phyloP scores from a whole-genome alignment of 2,329 filamentous ascomycete species.

The Malbranchea zuffiana region DNA sequence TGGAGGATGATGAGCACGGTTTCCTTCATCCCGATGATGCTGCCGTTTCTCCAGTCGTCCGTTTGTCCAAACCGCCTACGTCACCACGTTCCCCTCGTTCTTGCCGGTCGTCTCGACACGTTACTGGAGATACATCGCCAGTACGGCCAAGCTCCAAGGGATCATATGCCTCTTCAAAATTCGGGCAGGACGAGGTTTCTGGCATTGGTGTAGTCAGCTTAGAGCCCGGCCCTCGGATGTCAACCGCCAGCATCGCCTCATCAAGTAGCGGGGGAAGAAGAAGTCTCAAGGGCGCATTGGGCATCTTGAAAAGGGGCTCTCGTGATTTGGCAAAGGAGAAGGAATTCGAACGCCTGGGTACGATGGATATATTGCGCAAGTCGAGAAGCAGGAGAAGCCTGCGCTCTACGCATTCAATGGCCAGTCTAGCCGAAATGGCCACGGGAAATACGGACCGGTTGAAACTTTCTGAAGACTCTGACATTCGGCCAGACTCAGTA shows the following conservation, averaged over 20 bases:
- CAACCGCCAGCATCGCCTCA: constrained; percentile 31
- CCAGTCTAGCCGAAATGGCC: constrained; percentile 33
- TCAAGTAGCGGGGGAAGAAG: constrained; percentile 30
- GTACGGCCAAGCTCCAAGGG: constrained; percentile 27
- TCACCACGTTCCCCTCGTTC: constrained; percentile 63
- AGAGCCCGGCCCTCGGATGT: constrained; percentile 30
- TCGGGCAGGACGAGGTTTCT: constrained; percentile 23
- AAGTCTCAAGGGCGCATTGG: constrained; percentile 28
- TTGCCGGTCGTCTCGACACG: constrained; percentile 38
- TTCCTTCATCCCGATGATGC: constrained; percentile 46
- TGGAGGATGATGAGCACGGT: constrained; percentile 40
- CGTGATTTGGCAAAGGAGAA: constrained; percentile 30
- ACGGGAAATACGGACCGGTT: constrained; percentile 6
- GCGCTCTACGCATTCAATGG: constrained; percentile 34
- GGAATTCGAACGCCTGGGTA: constrained; percentile 27
- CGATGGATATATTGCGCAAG: constrained; percentile 21
- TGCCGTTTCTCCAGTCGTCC: constrained; percentile 58
- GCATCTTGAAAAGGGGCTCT: constrained; percentile 27
- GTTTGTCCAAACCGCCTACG: constrained; percentile 70
- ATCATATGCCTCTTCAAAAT: constrained; percentile 28
- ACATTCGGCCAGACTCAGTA: constrained; percentile 13
- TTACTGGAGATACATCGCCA: constrained; percentile 33
- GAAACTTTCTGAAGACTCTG: constrained; percentile 4
- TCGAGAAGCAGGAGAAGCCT: constrained; percentile 30
- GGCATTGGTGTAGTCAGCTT: constrained; percentile 32